Evolutionary conservation across 768 basidiomycete species (phyloP), one percentile per base, ranked within the genome.

Genomic region (Asterophora lycoperdoides): DNA sequence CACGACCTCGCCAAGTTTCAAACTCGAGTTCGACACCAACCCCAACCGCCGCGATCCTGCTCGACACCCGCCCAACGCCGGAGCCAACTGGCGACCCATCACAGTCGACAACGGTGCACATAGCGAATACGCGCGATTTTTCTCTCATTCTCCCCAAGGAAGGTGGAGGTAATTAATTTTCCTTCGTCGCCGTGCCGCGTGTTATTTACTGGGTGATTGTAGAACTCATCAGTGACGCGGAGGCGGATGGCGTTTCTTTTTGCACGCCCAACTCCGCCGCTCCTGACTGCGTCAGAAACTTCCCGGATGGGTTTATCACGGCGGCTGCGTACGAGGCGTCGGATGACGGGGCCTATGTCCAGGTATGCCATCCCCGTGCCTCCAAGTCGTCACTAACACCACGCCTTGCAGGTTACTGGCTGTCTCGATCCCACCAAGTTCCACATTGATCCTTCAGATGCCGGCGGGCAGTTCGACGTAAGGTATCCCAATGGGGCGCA

Each of bases 401-500:
- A n/a, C 30, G 8, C 44, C 3, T 26, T 19, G 10, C 29, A 61
- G 60, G 44, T 61, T 13, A 59, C 60, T 14, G 57, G 60, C n/a
- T 61, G 60, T 42, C 46, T 61, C 35, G 28, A 62, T 35, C 36
- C 50, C 14, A 46, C 47, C 11, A 53, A 50, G 41, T 60, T 51
- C 14, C 45, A 44, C 30, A 43, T 62, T 15, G 48, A 55, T 30
- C 46, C 55, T 14, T 29, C 38, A 15, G 75, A 79, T 35, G 63
- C 66, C 4, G 77, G 77, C 5, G 77, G 77, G 8, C 77, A 79
- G 54, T 70, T 76, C 49, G 77, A 78, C 41, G 64, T 71, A 36
- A 69, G 77, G 18, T 78, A 69, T 55, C 77, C 76, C 1, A 71
- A 78, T 42, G 77, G 77, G n/a, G 77, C 77, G 17, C 73, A 75